Percentiles rank a stretch among this genome's conserved stretches.
phyloP scores from a whole-genome alignment of 345 rosid genomes.

The Erucastrum elatum region DNA sequence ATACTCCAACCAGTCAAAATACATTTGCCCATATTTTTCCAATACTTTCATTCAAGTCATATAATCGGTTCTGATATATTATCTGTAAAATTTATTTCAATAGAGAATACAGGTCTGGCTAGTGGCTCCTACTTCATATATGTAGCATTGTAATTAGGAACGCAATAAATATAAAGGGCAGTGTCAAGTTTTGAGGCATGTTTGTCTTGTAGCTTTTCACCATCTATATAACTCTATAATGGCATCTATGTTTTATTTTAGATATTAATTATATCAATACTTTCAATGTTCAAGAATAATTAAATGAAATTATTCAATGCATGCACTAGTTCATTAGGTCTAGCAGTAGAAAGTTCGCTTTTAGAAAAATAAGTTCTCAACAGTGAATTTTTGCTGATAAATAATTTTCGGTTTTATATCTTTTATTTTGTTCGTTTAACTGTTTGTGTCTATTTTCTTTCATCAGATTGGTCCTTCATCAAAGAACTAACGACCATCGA shows the following conservation, averaged over 20 bases:
- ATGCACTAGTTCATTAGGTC: background rate
- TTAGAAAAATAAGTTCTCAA: background rate
- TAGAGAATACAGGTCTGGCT: conserved; percentile 22
- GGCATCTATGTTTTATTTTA: background rate
- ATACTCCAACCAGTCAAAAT: background rate
- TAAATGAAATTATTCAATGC: background rate
- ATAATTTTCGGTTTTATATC: background rate
- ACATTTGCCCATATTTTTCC: background rate
- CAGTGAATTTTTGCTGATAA: background rate
- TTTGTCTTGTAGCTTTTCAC: conserved; percentile 42
- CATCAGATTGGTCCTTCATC: background rate
- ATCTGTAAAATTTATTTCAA: background rate
- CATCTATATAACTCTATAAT: background rate
- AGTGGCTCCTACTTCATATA: conserved; percentile 4
- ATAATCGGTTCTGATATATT: background rate
- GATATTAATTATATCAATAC: background rate
- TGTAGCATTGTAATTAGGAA: conserved; percentile 46
- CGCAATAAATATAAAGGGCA: conserved; percentile 38
- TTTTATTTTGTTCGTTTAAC: background rate
- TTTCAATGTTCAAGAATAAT: background rate
- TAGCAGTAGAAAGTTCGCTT: background rate
- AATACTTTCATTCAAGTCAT: background rate
- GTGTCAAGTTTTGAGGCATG: conserved; percentile 40
- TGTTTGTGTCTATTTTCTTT: background rate
- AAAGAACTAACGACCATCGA: background rate